Evolutionary conservation across 2,329 filamentous ascomycete species (phyloP), one percentile per base, ranked within the genome.

Genomic region (Calonectria pteridis): DNA sequence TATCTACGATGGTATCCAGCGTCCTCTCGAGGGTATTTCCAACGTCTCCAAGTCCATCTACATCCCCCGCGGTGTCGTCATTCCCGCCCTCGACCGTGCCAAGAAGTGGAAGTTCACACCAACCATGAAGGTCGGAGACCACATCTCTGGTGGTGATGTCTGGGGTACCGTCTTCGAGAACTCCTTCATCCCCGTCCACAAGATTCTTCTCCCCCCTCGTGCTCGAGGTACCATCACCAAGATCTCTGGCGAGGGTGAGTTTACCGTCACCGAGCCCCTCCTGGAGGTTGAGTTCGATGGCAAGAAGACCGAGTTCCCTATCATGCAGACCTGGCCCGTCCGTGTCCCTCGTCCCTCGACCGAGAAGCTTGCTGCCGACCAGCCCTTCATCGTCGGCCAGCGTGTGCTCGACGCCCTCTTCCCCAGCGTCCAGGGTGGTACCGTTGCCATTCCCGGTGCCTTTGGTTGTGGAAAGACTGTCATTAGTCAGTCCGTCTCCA

Each of bases 391-490:
- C 82, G 97, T 99, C 84, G 97, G 97, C 29, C 97, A 99, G 88
- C 93, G 97, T 88, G 97, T 99, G 77, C 90, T 99, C 79, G 97
- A 99, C 84, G 94, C 97, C 77, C 92, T 99, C 59, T 99, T 98
- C 89, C 97, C 97, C 68, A 94, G 94, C 88, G 97, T 99, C 13
- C 95, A 98, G 88, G 97, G 97, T 85, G 97, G 97, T 84, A 99
- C 97, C 55, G 95, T 98, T 78, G 98, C 96, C 84, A 99, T 99
- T 83, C 97, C 97, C 31, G 97, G 97, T 84, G 97, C 97, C 86
- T 99, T 99, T 84, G 97, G 97, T 78, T 99, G 97, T 83, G 97
- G 97, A 84, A 99, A 99, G 93, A 99, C 97, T 82, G 97, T 99
- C 88, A 99, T 99, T 87, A 96, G 93, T 82, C 97, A 99, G 88